Base-by-base conservation (phyloP, 176 grass and related monocot species). In the Puya raimondii region DNA sequence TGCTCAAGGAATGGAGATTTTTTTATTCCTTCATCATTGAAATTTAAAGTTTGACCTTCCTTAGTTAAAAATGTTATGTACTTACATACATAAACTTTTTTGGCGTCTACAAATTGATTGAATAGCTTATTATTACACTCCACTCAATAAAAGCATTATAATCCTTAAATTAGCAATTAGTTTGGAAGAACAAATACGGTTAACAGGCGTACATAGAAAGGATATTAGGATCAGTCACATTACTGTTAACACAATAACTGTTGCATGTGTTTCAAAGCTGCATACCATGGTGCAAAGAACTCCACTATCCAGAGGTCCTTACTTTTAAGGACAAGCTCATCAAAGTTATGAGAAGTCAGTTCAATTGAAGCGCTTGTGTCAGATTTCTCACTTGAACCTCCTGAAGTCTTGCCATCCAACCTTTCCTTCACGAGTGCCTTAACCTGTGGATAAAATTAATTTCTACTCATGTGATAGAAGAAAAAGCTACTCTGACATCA, bases 211-310 rank as follows among this genome's bases (percentile, higher is more conserved):
- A 42, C 33, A 42, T 42, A 42, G 33, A 42, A 42, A 42, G 33
- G 33, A 42, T 7, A 42, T 42, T 42, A 42, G 7, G 33, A 8
- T 7, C 4, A 42, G 33, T 42, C 5, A 7, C 4, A 7, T 42
- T 42, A 61, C 21, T 61, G 56, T 61, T 61, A 9, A 18, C 56
- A 61, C 21, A 20, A 61, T 9, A 61, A 21, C 14, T 61, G 56
- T 9, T 20, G 48, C 0, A 21, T 58, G 27, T 70, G 50, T 48
- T 61, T 47, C 47, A 56, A 48, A 85, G 48, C 7, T 74, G 49
- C 87, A 75, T 91, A 99, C 95, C 95, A 99, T 53, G 95, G 95
- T 70, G 95, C 95, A 78, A 99, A 99, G 64, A 99, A 94, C 68
- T 99, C 95, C 73, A 99, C 90, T 56, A 99, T 91, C 95, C 87